Conservation (phyloP, 164 flowering plant species). For the Sextonia rubra region DNA sequence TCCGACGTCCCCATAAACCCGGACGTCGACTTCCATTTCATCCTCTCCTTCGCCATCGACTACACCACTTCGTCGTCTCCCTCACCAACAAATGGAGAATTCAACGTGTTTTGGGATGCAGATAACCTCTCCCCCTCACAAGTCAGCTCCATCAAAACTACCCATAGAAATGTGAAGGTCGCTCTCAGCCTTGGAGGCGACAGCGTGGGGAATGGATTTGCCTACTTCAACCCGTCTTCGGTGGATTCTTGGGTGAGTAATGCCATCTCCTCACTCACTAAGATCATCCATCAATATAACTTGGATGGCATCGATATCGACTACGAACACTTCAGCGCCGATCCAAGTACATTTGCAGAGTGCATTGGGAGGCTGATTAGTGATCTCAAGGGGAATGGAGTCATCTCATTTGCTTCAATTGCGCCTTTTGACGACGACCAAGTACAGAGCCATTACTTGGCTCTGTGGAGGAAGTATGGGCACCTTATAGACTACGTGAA, state of each 20-base stretch:
- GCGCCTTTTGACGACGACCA: slow-evolving; percentile 44
- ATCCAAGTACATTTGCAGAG: slow-evolving; percentile 37
- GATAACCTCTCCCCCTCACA: slow-evolving; percentile 37
- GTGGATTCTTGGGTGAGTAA: slow-evolving; percentile 54
- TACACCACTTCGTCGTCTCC: slow-evolving; percentile 40
- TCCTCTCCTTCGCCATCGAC: slow-evolving; percentile 68
- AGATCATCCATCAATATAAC: slow-evolving; percentile 34
- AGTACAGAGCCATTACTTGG: slow-evolving; percentile 45
- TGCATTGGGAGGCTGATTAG: slow-evolving; percentile 42
- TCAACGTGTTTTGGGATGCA: slow-evolving; percentile 56
- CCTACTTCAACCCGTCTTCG: slow-evolving; percentile 41
- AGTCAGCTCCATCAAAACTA: slow-evolving; percentile 34
- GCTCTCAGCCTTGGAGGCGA: slow-evolving; percentile 60
- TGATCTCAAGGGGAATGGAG: slow-evolving; percentile 29
- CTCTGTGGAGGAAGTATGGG: slow-evolving; percentile 41
- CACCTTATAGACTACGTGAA: slow-evolving; percentile 49
- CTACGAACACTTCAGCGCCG: slow-evolving; percentile 44
- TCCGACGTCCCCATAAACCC: slow-evolving; percentile 52
- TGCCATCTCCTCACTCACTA: slow-evolving; percentile 55
- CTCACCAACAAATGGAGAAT: slow-evolving; percentile 58
- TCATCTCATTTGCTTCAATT: slow-evolving; percentile 48
- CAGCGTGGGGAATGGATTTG: slow-evolving; percentile 20
- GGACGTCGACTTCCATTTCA: slow-evolving; percentile 51
- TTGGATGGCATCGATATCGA: slow-evolving; percentile 56
- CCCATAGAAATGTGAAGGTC: slow-evolving; percentile 44